Percentiles rank a stretch among this genome's conserved stretches.
Conservation (phyloP, 331 rosid genomes). For the Spiraea crenata region DNA sequence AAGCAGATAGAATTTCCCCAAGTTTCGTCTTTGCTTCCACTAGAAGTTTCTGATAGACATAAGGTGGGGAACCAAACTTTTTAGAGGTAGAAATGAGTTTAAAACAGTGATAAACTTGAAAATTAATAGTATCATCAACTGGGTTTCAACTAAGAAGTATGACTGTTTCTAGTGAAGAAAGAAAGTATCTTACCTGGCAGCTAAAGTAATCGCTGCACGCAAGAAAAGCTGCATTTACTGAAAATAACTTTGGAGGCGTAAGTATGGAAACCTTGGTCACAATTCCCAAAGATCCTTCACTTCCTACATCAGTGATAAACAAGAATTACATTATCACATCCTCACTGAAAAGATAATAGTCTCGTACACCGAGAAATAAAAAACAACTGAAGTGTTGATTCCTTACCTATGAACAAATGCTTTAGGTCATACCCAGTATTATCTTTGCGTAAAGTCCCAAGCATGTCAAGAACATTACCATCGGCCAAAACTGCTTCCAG, state of each 20-base stretch:
- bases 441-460: constrained; percentile 86
- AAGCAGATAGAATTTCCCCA: constrained; percentile 94
- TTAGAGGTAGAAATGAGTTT: constrained; percentile 3
- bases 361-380: constrained; percentile 13
- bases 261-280: constrained; percentile 91
- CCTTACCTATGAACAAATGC: constrained; percentile 87
- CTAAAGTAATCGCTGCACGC: constrained; percentile 77
- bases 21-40: constrained; percentile 85
- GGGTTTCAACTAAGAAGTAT: background rate
- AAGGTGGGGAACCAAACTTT: constrained; percentile 25
- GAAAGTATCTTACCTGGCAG: constrained; percentile 64
- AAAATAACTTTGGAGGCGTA: constrained; percentile 81
- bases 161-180: constrained; percentile 13
- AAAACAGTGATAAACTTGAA: background rate
- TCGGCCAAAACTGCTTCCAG: constrained; percentile 89
- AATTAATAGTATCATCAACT: background rate
- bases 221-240: constrained; percentile 80
- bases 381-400: background rate
- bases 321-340: constrained; percentile 16
- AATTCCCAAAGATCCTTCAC: constrained; percentile 98
- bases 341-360: constrained; percentile 4
- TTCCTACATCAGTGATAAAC: constrained; percentile 55
- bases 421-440: constrained; percentile 93
- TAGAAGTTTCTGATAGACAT: constrained; percentile 66
- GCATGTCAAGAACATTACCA: constrained; percentile 91